Conservation (phyloP, 495 filamentous ascomycete genomes). For the Parachaetomium inaequale region DNA sequence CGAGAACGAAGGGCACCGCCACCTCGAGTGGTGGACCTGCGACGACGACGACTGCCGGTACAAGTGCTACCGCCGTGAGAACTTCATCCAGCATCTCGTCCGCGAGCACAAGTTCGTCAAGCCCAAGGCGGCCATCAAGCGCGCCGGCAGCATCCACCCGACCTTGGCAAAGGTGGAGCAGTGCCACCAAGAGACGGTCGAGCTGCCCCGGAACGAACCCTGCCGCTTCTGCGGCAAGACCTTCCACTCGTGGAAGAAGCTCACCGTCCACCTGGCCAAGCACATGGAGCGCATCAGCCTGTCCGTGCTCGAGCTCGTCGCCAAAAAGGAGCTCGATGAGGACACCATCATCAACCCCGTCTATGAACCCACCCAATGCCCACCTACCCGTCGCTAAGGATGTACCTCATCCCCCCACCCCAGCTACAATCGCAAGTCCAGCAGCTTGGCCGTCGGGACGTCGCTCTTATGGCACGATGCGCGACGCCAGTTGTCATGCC, state of each 20-base stretch:
- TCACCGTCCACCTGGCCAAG: constrained; percentile 90
- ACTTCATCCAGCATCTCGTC: constrained; percentile 92
- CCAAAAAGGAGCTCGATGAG: constrained; percentile 51
- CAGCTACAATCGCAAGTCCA: too few relatives aligned
- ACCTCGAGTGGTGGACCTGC: constrained; percentile 91
- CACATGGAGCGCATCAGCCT: constrained; percentile 95
- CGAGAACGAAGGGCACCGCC: constrained; percentile 89
- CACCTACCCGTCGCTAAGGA: too few relatives aligned
- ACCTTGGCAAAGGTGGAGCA: constrained; percentile 76
- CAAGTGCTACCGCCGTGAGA: constrained; percentile 85
- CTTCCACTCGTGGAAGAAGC: constrained; percentile 86
- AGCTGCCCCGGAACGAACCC: constrained; percentile 68
- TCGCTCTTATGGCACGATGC: too few relatives aligned
- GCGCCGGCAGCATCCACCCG: constrained; percentile 51
- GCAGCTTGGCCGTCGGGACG: too few relatives aligned
- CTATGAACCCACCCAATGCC: constrained; percentile 53
- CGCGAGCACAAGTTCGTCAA: constrained; percentile 83
- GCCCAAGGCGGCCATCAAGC: constrained; percentile 55
- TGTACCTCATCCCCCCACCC: too few relatives aligned
- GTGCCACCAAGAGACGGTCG: constrained; percentile 68
- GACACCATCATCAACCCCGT: constrained; percentile 63
- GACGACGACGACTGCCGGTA: constrained; percentile 76
- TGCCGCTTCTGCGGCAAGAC: constrained; percentile 87
- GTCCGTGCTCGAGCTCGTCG: constrained; percentile 75
- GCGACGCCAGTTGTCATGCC: too few relatives aligned